Percentiles rank a stretch among this genome's conserved stretches.
phyloP scores from a whole-genome alignment of 352 stramenopile species.

The Globisporangium recalcitrans region DNA sequence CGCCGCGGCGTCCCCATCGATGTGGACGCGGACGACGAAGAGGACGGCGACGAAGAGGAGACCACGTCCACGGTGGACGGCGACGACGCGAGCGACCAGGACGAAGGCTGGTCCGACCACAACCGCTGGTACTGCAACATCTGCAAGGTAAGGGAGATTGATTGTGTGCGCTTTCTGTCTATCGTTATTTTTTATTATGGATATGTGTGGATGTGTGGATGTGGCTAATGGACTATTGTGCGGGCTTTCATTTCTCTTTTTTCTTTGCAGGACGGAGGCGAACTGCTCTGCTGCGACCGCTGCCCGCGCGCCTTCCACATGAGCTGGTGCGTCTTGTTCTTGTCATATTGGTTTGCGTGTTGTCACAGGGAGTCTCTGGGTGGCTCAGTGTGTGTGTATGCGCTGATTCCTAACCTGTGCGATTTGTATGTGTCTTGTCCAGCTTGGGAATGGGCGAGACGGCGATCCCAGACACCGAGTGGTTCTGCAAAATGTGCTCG shows the following conservation, averaged over 20 bases:
- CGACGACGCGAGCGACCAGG: constrained; percentile 27
- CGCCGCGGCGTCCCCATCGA: constrained; percentile 16
- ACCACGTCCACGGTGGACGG: constrained; percentile 29
- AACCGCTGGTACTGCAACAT: constrained; percentile 91
- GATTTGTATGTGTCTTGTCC: no score
- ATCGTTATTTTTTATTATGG: neutral
- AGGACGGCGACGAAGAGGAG: constrained; percentile 15
- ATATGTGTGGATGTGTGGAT: neutral
- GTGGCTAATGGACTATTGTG: neutral
- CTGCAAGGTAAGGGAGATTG: constrained; percentile 79
- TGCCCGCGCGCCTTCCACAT: constrained; percentile 93
- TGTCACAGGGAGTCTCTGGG: no score
- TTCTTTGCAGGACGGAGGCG: constrained; percentile 47
- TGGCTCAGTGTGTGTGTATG: neutral
- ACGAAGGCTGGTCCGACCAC: constrained; percentile 80
- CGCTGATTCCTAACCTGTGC: no score
- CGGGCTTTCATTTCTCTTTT: neutral
- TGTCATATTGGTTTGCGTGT: no score
- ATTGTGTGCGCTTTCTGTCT: no score
- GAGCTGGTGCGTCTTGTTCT: constrained; percentile 48
- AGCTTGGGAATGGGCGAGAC: constrained; percentile 76
- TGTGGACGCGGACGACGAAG: constrained; percentile 31
- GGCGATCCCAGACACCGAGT: constrained; percentile 77
- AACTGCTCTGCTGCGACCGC: constrained; percentile 88
- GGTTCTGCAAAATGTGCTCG: constrained; percentile 86